Base-by-base conservation (phyloP, 805 yeast genomes). In the Kodamaea leandrae region DNA sequence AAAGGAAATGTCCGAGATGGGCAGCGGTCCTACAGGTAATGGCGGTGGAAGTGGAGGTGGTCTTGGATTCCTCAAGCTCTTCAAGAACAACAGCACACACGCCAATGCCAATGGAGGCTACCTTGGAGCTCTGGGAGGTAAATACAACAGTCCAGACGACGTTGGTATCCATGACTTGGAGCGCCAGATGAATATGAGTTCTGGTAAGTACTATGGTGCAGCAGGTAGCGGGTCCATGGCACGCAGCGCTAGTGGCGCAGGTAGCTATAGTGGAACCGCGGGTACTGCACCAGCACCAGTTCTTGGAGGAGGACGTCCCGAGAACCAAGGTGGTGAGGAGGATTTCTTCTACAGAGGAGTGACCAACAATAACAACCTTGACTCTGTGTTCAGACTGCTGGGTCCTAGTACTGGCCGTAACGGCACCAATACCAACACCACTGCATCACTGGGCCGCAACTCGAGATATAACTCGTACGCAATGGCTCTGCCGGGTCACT, bases 291-390 rank as follows among this genome's bases (percentile, higher is more conserved):
- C 35, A 10, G 40, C 33, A 7, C 42, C 4, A 45, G 47, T 6
- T 47, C 42, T 2, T 18, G 24, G 16, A 28, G 16, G 32, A 37
- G 35, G 16, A 49, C 43, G 29, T 47, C 10, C 18, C 30, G 37
- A n/a, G n/a, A 24, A 14, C 18, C 17, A 23, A 19, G 12, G 37
- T 17, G 16, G 46, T 15, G 49, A 50, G 33, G 62, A 58, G 16
- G 75, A 65, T 42, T 69, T 64, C 41, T 65, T 54, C 39, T 69
- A 69, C 50, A 61, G 75, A 36, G 75, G 75, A 5, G 72, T 69
- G 16, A 58, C 71, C 36, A 68, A 66, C 48, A 61, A 55, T 43
- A 69, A 68, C 46, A 69, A 69, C 47, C 57, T 69, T 24, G 74
- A 68, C 38, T 60, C 72, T 1, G 60, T 69, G 9, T 69, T 69